phyloP scores from a whole-genome alignment of 306 rosid genomes.

The Pyrus communis region DNA sequence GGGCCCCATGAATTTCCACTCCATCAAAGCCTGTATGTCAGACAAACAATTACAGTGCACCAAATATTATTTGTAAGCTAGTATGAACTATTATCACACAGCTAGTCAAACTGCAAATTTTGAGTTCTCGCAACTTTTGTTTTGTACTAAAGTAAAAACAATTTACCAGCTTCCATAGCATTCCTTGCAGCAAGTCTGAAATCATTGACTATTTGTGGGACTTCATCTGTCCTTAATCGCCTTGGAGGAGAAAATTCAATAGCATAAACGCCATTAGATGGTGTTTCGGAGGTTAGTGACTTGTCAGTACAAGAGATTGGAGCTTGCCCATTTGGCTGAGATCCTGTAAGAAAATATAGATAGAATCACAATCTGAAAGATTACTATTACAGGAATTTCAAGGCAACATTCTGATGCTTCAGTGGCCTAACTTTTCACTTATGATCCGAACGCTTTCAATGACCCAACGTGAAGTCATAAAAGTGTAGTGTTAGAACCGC shows the following conservation, averaged over 20 bases:
- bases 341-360: constrained; percentile 11
- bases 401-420: too few relatives aligned
- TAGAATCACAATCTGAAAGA: neutral
- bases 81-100: too few relatives aligned
- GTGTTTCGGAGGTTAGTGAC: constrained; percentile 23
- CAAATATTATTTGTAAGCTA: too few relatives aligned
- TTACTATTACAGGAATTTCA: too few relatives aligned
- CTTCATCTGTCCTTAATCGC: constrained; percentile 49
- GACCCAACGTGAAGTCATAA: too few relatives aligned
- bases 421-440: too few relatives aligned
- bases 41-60: neutral
- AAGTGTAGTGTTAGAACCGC: neutral
- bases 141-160: neutral
- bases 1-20: constrained; percentile 64
- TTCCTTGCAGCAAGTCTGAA: constrained; percentile 52
- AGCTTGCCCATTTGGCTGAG: constrained; percentile 41
- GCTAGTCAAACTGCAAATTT: too few relatives aligned
- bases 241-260: constrained; percentile 43
- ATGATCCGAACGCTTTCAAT: too few relatives aligned
- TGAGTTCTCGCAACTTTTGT: too few relatives aligned
- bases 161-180: constrained; percentile 72
- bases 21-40: constrained; percentile 59
- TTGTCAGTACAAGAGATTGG: constrained; percentile 61
- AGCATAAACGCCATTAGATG: constrained; percentile 27
- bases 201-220: constrained; percentile 47